phyloP scores from a whole-genome alignment of 495 filamentous ascomycete species.

The Clavariopsis aquatica region DNA sequence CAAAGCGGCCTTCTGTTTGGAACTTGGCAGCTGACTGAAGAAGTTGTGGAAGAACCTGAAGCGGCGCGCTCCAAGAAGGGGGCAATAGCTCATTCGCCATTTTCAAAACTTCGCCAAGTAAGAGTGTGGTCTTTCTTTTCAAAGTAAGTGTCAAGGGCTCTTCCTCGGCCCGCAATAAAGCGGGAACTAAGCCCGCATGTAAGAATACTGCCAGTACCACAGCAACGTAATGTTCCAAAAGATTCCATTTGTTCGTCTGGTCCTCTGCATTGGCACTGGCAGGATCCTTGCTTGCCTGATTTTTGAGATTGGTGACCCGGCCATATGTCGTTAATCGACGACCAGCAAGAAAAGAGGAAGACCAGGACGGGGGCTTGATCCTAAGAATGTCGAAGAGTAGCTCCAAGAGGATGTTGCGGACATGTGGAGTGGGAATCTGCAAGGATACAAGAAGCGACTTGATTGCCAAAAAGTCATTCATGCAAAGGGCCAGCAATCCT shows the following conservation, averaged over 20 bases:
- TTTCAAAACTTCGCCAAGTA: conserved; percentile 88
- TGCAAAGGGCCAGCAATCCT: conserved; percentile 77
- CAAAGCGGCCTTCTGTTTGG: conserved; percentile 67
- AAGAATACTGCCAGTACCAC: conserved; percentile 85
- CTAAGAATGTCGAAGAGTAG: conserved; percentile 86
- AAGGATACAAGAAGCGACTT: conserved; percentile 78
- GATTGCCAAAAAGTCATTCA: conserved; percentile 80
- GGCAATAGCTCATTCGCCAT: conserved; percentile 84
- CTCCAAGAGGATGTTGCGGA: conserved; percentile 70
- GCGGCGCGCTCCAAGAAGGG: conserved; percentile 68
- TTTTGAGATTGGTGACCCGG: conserved; percentile 82
- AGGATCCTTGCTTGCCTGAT: conserved; percentile 54
- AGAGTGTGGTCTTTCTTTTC: conserved; percentile 82
- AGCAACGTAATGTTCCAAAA: conserved; percentile 90
- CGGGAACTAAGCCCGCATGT: conserved; percentile 73
- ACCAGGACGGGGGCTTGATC: conserved; percentile 96
- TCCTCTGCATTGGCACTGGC: conserved; percentile 56
- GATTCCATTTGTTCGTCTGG: conserved; percentile 69
- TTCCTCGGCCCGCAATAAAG: conserved; percentile 65
- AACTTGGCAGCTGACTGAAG: conserved; percentile 74
- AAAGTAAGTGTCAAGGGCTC: conserved; percentile 72
- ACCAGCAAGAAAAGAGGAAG: conserved; percentile 90
- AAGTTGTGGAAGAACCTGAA: conserved; percentile 83
- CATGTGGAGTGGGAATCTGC: conserved; percentile 66
- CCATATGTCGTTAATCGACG: conserved; percentile 89